A percentile compares a stretch with the other conserved stretches of the same genome.
phyloP scores from a whole-genome alignment of 371 early-diverging fungal genomes.

The Chytridium lagenaria region DNA sequence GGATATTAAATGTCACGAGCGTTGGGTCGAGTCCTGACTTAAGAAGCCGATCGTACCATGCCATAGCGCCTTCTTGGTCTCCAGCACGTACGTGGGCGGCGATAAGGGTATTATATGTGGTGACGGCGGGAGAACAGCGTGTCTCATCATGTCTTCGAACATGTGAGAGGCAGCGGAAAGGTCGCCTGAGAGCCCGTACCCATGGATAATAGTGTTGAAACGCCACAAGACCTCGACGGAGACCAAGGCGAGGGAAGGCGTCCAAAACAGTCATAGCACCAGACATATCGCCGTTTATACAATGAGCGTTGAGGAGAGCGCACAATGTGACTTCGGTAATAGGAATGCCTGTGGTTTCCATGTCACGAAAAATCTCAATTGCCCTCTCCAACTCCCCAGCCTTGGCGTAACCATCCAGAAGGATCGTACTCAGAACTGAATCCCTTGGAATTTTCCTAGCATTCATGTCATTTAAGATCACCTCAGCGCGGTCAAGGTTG shows the following conservation, averaged over 20 bases:
- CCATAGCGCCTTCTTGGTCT: slow-evolving; percentile 39
- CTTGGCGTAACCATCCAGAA: slow-evolving; percentile 53
- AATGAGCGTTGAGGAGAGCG: slow-evolving; percentile 35
- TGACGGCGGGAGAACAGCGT: slow-evolving; percentile 48
- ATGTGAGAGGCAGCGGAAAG: slow-evolving; percentile 41
- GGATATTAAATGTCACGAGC: slow-evolving; percentile 59
- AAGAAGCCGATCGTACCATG: slow-evolving; percentile 41
- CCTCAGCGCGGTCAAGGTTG: slow-evolving; percentile 40
- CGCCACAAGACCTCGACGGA: slow-evolving; percentile 45
- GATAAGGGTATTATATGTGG: slow-evolving; percentile 60
- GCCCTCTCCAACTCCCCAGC: slow-evolving; percentile 48
- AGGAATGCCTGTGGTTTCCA: slow-evolving; percentile 39
- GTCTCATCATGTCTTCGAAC: slow-evolving; percentile 49
- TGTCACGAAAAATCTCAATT: slow-evolving; percentile 48
- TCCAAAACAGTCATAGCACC: slow-evolving; percentile 35
- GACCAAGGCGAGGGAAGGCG: slow-evolving; percentile 42
- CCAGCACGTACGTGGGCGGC: slow-evolving; percentile 32
- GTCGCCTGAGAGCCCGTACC: slow-evolving; percentile 56
- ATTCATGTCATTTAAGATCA: slow-evolving; percentile 52
- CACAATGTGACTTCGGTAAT: slow-evolving; percentile 38
- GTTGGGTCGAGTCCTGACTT: slow-evolving; percentile 51
- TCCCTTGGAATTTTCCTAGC: slow-evolving; percentile 42
- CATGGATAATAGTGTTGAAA: slow-evolving; percentile 62
- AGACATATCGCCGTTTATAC: slow-evolving; percentile 36
- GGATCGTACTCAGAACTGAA: slow-evolving; percentile 56